A percentile compares a stretch with the other conserved stretches of the same genome.
phyloP scores from a whole-genome alignment of 768 basidiomycete genomes.

The Pholiota conissans region DNA sequence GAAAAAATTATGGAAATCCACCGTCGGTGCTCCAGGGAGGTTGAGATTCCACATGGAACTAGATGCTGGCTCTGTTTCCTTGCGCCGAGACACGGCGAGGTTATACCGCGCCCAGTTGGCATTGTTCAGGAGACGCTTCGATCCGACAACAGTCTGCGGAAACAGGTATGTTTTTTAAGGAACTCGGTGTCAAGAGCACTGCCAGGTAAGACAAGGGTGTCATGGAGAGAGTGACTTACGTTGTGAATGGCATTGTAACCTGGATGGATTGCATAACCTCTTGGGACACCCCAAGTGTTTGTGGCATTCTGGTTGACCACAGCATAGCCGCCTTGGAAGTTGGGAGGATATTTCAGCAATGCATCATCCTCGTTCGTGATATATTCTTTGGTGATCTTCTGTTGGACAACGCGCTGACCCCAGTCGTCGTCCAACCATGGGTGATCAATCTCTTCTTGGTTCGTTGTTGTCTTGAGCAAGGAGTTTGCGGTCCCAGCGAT shows the following conservation, averaged over 20 bases:
- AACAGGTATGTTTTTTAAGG: not conserved
- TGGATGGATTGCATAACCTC: conserved; percentile 64
- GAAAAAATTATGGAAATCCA: conserved; percentile 64
- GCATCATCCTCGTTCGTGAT: conserved; percentile 54
- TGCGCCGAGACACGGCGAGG: conserved; percentile 54
- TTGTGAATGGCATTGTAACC: conserved; percentile 54
- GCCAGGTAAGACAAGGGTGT: not conserved
- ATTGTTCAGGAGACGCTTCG: conserved; percentile 59
- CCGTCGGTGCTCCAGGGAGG: conserved; percentile 52
- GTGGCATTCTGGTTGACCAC: conserved; percentile 52
- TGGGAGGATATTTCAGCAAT: conserved; percentile 48
- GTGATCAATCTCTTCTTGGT: conserved; percentile 46
- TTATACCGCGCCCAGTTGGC: conserved; percentile 70
- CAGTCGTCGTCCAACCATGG: conserved; percentile 66
- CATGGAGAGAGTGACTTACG: conserved; percentile 27
- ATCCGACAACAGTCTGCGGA: conserved; percentile 52
- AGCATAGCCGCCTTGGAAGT: conserved; percentile 58
- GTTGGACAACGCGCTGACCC: conserved; percentile 54
- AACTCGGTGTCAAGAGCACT: not conserved
- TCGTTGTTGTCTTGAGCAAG: conserved; percentile 48
- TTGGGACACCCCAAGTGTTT: conserved; percentile 57
- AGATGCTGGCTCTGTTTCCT: conserved; percentile 61
- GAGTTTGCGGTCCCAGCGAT: conserved; percentile 61
- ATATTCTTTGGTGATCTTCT: conserved; percentile 46
- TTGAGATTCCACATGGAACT: conserved; percentile 66